A percentile compares a stretch with the other conserved stretches of the same genome.
Evolutionary conservation across 192 early-diverging fungal genomes (phyloP).

Genomic region (Dimargaris cristalligena): DNA sequence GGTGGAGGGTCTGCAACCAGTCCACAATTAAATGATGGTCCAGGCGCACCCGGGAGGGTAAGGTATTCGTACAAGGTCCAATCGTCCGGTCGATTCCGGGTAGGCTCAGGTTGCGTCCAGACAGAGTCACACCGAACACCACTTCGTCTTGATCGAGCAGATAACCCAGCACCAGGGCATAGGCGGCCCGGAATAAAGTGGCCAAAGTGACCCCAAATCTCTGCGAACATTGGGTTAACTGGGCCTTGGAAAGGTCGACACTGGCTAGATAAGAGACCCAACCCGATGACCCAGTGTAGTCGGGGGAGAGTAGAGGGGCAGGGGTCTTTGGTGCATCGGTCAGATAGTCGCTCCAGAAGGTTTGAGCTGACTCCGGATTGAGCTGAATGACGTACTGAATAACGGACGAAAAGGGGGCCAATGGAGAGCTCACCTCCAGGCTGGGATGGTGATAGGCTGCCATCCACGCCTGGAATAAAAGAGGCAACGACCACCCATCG

Average conservation of each 20-base stretch:
- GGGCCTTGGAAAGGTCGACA: background rate
- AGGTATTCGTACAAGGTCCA: constrained; percentile 8
- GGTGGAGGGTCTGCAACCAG: too few relatives aligned
- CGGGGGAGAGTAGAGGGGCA: background rate
- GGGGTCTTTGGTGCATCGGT: background rate
- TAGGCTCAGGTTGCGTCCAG: constrained; percentile 5
- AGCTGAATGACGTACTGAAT: background rate
- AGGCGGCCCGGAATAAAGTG: constrained; percentile 1
- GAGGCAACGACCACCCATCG: constrained; percentile 3
- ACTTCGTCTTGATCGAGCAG: background rate
- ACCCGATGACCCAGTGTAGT: too few relatives aligned
- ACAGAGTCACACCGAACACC: background rate
- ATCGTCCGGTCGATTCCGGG: background rate
- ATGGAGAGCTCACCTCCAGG: background rate
- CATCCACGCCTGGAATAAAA: background rate
- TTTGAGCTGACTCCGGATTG: background rate
- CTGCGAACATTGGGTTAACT: background rate
- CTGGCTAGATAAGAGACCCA: background rate
- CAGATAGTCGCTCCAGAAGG: background rate
- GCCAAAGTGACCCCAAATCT: background rate
- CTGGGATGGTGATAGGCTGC: too few relatives aligned
- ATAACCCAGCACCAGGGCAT: background rate
- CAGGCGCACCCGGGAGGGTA: background rate
- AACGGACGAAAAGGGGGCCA: background rate
- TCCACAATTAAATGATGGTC: background rate